phyloP scores from a whole-genome alignment of 1,284 basidiomycete genomes.

The Tetrapyrgos nigripes region DNA sequence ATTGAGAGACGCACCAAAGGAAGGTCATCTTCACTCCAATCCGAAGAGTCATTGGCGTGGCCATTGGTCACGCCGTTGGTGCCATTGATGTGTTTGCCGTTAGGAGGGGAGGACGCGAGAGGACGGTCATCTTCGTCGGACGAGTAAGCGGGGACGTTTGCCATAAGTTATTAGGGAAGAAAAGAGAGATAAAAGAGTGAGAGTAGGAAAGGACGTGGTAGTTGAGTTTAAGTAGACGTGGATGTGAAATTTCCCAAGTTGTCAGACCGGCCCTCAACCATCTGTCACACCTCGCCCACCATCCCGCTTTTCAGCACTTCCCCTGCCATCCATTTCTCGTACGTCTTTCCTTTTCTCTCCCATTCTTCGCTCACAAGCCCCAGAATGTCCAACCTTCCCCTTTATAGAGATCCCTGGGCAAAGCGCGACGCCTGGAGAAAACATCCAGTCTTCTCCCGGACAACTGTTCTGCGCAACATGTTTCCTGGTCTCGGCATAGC shows the following conservation, averaged over 20 bases:
- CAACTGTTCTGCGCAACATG: conserved; percentile 84
- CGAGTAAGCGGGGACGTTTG: conserved; percentile 53
- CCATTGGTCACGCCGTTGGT: conserved; percentile 47
- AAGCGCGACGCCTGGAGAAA: conserved; percentile 94
- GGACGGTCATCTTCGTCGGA: conserved; percentile 77
- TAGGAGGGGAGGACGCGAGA: conserved; percentile 45
- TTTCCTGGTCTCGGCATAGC: conserved; percentile 95
- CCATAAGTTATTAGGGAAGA: conserved; percentile 40
- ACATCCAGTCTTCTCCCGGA: conserved; percentile 85
- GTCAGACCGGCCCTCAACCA: conserved; percentile 65
- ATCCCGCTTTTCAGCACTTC: too few species aligned
- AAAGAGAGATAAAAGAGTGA: conserved; percentile 24
- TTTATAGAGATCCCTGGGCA: conserved; percentile 94
- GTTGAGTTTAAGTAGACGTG: conserved; percentile 22
- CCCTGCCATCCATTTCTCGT: background rate
- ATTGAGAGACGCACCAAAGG: conserved; percentile 62
- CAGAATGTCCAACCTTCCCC: conserved; percentile 63
- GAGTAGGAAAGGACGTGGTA: conserved; percentile 24
- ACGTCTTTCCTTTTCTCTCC: background rate
- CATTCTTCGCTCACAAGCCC: background rate
- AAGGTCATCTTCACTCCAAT: conserved; percentile 62
- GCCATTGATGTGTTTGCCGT: conserved; percentile 47
- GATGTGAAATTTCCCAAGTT: conserved; percentile 54
- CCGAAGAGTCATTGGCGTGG: conserved; percentile 33
- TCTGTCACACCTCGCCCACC: conserved; percentile 35